Conservation (phyloP, 352 stramenopile genomes). For the Phytophthora fragariaefolia region DNA sequence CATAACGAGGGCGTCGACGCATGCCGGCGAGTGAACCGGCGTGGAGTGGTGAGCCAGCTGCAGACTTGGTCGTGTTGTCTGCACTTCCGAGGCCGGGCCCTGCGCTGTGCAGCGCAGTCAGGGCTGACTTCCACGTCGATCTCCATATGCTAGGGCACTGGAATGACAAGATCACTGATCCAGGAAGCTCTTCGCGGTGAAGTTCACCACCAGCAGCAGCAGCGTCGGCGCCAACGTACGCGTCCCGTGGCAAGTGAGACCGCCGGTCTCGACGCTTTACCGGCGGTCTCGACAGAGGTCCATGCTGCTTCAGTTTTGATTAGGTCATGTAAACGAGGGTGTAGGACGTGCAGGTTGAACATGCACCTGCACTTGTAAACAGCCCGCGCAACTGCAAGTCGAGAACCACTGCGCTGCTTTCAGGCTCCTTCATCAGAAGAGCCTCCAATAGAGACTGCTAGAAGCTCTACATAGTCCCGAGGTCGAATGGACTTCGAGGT, state of each 20-base stretch:
- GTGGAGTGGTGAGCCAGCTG: constrained; percentile 15
- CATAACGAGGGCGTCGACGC: constrained; percentile 25
- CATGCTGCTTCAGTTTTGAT: constrained; percentile 32
- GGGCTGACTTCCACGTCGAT: too few relatives aligned
- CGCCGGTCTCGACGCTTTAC: constrained; percentile 27
- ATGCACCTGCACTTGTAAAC: neutral
- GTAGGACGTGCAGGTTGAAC: constrained; percentile 1
- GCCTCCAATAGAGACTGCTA: too few relatives aligned
- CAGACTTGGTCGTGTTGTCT: constrained; percentile 19
- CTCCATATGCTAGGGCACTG: constrained; percentile 20
- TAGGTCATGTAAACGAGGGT: constrained; percentile 19
- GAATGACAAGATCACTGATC: too few relatives aligned
- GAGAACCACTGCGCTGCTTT: neutral
- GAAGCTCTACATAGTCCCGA: too few relatives aligned
- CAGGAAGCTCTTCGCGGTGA: too few relatives aligned
- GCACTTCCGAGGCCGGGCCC: constrained; percentile 22
- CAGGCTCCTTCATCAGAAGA: neutral
- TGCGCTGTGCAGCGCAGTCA: constrained; percentile 10
- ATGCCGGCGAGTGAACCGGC: constrained; percentile 17
- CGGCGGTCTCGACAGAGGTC: constrained; percentile 25
- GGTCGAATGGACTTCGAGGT: neutral
- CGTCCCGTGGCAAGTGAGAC: neutral
- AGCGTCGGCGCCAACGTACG: neutral
- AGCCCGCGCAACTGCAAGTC: neutral
- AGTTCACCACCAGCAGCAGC: too few relatives aligned